Evolutionary conservation across 164 flowering plant genomes (phyloP).

Genomic region (Annona cherimola): DNA sequence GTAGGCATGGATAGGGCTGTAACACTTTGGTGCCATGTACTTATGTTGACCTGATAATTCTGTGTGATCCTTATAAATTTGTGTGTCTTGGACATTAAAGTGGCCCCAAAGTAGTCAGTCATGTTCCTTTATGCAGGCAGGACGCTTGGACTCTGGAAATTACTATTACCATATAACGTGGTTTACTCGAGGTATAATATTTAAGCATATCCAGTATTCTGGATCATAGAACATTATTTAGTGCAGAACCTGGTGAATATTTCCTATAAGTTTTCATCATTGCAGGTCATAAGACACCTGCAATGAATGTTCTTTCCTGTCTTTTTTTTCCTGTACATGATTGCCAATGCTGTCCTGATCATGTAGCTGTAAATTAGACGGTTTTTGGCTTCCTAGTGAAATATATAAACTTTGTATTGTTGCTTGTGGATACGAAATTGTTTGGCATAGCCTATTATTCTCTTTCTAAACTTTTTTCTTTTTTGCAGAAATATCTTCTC

Average conservation of each 20-base stretch:
- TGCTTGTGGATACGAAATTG: background rate
- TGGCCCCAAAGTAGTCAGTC: no score
- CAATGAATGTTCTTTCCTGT: background rate
- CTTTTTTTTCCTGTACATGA: background rate
- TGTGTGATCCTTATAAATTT: no score
- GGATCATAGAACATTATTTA: no score
- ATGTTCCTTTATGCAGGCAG: no score
- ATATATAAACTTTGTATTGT: background rate
- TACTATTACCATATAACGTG: no score
- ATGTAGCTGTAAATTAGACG: background rate
- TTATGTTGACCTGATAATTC: no score
- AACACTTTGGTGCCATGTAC: background rate
- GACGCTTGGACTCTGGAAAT: no score
- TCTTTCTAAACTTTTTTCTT: background rate
- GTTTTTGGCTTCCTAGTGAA: background rate
- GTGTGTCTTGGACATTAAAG: no score
- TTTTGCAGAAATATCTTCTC: slow-evolving; percentile 75
- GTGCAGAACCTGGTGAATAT: no score
- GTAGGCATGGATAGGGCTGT: background rate
- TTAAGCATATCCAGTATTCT: no score
- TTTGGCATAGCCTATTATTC: background rate
- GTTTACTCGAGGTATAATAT: no score
- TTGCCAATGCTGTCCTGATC: background rate
- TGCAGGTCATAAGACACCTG: background rate
- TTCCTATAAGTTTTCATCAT: no score